Evolutionary conservation across 2,329 filamentous ascomycete genomes (phyloP), one percentile per base, ranked within the genome.

Genomic region (Leptographium procerum): DNA sequence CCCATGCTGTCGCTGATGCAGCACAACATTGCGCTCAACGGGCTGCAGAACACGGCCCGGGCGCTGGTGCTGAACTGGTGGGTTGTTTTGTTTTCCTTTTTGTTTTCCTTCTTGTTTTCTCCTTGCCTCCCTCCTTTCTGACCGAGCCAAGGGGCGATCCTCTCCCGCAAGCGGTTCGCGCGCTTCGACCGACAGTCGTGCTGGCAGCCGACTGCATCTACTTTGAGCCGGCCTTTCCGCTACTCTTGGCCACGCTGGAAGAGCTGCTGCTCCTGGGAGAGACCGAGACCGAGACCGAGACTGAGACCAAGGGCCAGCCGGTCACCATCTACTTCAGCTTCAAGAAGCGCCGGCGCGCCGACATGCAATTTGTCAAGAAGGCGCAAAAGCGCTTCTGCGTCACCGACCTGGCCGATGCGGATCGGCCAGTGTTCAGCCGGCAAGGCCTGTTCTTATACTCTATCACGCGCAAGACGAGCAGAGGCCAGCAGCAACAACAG

Each of bases 161-260:
- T 56, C 73, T 87, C 52, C 76, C 83, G 43, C 70, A 74, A 48
- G 71, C 74, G 50, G 74, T 86, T 50, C 64, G 77, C 56, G 72
- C 77, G 57, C 76, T 77, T 64, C 81, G 81, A 62, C 89, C 91
- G 22, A 84, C 91, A 66, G 77, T 96, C 58, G 85, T 99, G 58
- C 80, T 97, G n/a, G 94, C 94, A 4, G 92, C 91, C 47, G 94
- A 97, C 71, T 97, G 92, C 72, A 91, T 96, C 54, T 99, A 97
- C 75, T 95, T 95, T 70, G 94, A 97, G 72, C 91, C 92, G 3
- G 89, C 94, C 1, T 97, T 97, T 68, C 91, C 92, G 33, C 77
- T 96, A 36, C 79, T 99, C 52, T 80, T 94, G 67, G 75, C 84
- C 62, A 97, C 92, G 7, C 74, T 97, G 63, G 76, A 81, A 60